phyloP scores from a whole-genome alignment of 768 basidiomycete species.

The Grammothele lineata region DNA sequence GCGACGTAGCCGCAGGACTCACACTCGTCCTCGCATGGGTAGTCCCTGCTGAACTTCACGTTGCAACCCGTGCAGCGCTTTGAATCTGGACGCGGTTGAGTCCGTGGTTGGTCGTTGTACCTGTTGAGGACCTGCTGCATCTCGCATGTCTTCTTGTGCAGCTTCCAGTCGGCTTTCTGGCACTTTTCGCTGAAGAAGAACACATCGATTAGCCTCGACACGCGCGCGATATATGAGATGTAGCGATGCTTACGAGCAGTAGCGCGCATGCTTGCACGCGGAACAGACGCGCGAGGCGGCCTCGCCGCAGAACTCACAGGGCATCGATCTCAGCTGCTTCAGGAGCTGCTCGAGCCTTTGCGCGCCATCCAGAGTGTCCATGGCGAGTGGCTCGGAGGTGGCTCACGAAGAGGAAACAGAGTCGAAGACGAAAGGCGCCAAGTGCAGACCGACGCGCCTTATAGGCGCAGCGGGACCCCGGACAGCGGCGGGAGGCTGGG shows the following conservation, averaged over 20 bases:
- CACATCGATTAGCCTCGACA: background rate
- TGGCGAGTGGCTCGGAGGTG: too few relatives aligned
- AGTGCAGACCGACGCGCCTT: background rate
- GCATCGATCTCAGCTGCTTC: background rate
- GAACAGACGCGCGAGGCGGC: constrained; percentile 14
- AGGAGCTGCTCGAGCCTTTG: too few relatives aligned
- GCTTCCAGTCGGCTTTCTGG: constrained; percentile 32
- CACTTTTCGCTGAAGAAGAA: constrained; percentile 21
- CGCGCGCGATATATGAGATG: background rate
- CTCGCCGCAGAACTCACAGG: constrained; percentile 13
- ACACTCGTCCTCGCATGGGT: constrained; percentile 18
- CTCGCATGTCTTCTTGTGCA: constrained; percentile 27
- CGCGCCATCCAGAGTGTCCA: too few relatives aligned
- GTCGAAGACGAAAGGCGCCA: background rate
- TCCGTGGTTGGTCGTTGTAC: constrained; percentile 23
- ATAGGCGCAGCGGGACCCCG: background rate
- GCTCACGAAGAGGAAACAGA: too few relatives aligned
- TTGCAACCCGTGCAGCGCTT: constrained; percentile 30
- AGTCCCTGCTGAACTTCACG: constrained; percentile 10
- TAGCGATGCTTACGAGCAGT: constrained; percentile 13
- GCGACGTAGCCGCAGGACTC: constrained; percentile 32
- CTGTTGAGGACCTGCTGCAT: constrained; percentile 5
- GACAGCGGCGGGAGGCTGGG: constrained; percentile 1
- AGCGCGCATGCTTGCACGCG: constrained; percentile 16
- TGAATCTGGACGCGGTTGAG: constrained; percentile 13